Conservation (phyloP, 352 stramenopile species). For the Globisporangium carolinianum region DNA sequence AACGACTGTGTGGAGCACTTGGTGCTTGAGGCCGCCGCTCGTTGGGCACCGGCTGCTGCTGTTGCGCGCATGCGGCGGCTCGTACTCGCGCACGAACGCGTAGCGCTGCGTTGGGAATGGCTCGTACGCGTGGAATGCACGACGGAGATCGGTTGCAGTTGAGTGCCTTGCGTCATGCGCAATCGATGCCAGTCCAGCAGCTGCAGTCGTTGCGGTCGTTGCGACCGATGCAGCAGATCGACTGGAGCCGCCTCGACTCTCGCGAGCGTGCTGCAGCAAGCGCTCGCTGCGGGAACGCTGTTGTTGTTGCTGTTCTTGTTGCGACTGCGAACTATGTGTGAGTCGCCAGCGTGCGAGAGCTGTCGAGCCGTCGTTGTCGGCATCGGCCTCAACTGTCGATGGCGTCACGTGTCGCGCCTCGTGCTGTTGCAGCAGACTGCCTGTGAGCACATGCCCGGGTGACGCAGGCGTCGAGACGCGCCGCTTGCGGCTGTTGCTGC, state of each 20-base stretch:
- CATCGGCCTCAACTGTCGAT: not conserved
- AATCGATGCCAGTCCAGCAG: no score
- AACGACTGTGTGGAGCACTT: constrained; percentile 24
- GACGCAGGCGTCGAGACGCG: not conserved
- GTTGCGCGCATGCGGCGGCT: not conserved
- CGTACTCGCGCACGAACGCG: constrained; percentile 13
- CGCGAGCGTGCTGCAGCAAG: not conserved
- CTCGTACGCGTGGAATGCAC: constrained; percentile 15
- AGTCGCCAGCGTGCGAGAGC: not conserved
- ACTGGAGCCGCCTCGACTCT: not conserved
- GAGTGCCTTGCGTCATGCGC: constrained; percentile 7
- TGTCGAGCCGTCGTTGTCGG: not conserved
- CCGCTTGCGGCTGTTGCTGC: not conserved
- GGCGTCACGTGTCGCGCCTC: not conserved
- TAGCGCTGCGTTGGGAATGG: constrained; percentile 23
- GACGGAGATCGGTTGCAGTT: not conserved
- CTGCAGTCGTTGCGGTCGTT: not conserved
- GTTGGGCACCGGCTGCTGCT: constrained; percentile 2
- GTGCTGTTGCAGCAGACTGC: not conserved
- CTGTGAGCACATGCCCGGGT: not conserved
- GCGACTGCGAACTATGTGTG: not conserved
- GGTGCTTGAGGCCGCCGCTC: constrained; percentile 9
- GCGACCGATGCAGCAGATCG: not conserved
- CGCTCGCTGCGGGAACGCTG: not conserved
- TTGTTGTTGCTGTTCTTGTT: not conserved